A percentile compares a stretch with the other conserved stretches of the same genome.
phyloP scores from a whole-genome alignment of 2,329 filamentous ascomycete genomes.

The Aspergillus arachidicola region DNA sequence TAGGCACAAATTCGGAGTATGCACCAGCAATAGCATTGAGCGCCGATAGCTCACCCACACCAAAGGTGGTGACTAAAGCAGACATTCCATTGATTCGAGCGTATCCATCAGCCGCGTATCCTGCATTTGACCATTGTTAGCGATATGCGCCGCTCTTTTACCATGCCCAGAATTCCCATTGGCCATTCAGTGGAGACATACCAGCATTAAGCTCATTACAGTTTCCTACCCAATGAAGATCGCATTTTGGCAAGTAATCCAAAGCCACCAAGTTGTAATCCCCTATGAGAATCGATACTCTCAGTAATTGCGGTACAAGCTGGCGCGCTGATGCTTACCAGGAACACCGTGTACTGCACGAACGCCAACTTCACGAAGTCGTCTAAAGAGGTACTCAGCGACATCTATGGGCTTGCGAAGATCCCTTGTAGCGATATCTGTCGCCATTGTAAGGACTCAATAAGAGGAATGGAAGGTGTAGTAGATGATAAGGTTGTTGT shows the following conservation, averaged over 20 bases:
- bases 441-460: conserved; percentile 32
- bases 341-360: conserved; percentile 55
- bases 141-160: background rate
- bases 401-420: conserved; percentile 49
- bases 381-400: conserved; percentile 53
- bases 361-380: conserved; percentile 53
- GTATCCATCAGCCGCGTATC: conserved; percentile 80
- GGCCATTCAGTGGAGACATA: conserved; percentile 26
- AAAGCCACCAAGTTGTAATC: conserved; percentile 70
- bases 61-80: conserved; percentile 74
- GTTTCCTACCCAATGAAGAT: conserved; percentile 62
- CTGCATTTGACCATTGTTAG: conserved; percentile 31
- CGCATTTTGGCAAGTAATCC: conserved; percentile 59
- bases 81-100: conserved; percentile 71
- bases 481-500: background rate
- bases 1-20: conserved; percentile 71
- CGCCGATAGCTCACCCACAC: conserved; percentile 68
- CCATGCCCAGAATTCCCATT: background rate
- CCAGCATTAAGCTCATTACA: conserved; percentile 64
- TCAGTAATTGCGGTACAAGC: background rate
- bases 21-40: conserved; percentile 75
- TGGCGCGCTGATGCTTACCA: conserved; percentile 46
- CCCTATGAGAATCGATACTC: conserved; percentile 23
- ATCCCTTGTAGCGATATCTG: conserved; percentile 47
- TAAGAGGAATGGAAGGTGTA: background rate